Percentiles rank a stretch among this genome's conserved stretches.
phyloP scores from a whole-genome alignment of 352 stramenopile genomes.

The Globisporangium paddicum region DNA sequence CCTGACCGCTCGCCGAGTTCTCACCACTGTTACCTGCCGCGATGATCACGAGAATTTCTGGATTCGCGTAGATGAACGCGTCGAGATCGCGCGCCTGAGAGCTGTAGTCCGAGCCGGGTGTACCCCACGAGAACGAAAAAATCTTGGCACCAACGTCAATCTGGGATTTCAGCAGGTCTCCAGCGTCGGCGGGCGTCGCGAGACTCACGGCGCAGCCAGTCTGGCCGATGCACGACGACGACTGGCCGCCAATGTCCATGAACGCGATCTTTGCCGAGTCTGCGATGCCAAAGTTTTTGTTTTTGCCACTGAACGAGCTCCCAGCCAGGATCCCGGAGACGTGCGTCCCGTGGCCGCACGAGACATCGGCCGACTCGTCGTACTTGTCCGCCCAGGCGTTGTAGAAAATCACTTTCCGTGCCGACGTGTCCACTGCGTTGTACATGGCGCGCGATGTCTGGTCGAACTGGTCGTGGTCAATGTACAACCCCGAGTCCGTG shows the following conservation, averaged over 20 bases:
- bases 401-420: slow-evolving; percentile 78
- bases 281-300: slow-evolving; percentile 66
- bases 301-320: slow-evolving; percentile 56
- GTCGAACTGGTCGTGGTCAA: slow-evolving; percentile 83
- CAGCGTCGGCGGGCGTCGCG: slow-evolving; percentile 54
- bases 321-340: slow-evolving; percentile 78
- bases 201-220: slow-evolving; percentile 50
- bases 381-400: slow-evolving; percentile 63
- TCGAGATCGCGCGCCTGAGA: slow-evolving; percentile 73
- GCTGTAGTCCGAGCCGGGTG: slow-evolving; percentile 71
- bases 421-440: slow-evolving; percentile 25
- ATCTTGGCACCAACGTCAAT: slow-evolving; percentile 67
- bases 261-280: slow-evolving; percentile 83
- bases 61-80: slow-evolving; percentile 80
- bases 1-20: slow-evolving; percentile 32
- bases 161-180: slow-evolving; percentile 59
- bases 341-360: slow-evolving; percentile 87
- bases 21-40: slow-evolving; percentile 88
- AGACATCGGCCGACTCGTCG: slow-evolving; percentile 62
- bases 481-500: slow-evolving; percentile 76
- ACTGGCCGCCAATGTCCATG: slow-evolving; percentile 85
- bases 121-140: slow-evolving; percentile 86
- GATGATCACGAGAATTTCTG: slow-evolving; percentile 80
- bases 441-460: slow-evolving; percentile 55
- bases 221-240: slow-evolving; percentile 35